These are phyloP conservation scores for Coemansia sp. DNA, from an alignment of 192 early-diverging fungal species.

Conservation along the genomic window DNA sequence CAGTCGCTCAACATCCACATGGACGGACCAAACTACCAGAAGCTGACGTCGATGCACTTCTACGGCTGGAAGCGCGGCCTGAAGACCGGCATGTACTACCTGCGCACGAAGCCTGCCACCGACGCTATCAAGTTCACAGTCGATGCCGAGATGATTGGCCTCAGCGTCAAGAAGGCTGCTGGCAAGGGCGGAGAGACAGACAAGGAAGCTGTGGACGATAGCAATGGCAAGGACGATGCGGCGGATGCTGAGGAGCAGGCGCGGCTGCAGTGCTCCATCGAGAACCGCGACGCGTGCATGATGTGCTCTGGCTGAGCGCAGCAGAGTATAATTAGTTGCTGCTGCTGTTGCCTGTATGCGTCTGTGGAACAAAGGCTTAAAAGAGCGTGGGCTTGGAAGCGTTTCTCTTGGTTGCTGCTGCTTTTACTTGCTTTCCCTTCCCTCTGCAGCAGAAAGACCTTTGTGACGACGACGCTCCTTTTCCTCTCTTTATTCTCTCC, in stretches of 20 bases:
- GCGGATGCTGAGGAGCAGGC: conserved; percentile 63
- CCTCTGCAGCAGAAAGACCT: too few species aligned
- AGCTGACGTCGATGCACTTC: conserved; percentile 96
- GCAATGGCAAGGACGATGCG: conserved; percentile 34
- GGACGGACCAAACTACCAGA: conserved; percentile 91
- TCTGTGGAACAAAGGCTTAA: too few species aligned
- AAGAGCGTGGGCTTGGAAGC: too few species aligned
- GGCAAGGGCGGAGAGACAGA: conserved; percentile 13
- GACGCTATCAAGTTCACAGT: conserved; percentile 99
- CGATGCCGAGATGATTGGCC: conserved; percentile 68
- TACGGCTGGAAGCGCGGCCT: conserved; percentile 97
- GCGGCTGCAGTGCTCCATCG: conserved; percentile 83
- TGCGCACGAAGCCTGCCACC: conserved; percentile 91
- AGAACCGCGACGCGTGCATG: conserved; percentile 90
- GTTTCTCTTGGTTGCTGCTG: too few species aligned
- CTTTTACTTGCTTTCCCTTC: too few species aligned
- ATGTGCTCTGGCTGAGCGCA: conserved; percentile 80
- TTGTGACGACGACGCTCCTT: too few species aligned
- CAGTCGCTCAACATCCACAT: conserved; percentile 96
- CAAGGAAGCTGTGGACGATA: conserved; percentile 11
- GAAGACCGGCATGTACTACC: conserved; percentile 99
- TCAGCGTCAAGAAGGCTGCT: conserved; percentile 43
- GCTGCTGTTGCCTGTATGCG: too few species aligned
- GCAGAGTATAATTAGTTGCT: too few species aligned
- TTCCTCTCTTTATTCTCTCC: too few species aligned